Conservation (phyloP, 139 green algal species). For the Asterochloris erici region DNA sequence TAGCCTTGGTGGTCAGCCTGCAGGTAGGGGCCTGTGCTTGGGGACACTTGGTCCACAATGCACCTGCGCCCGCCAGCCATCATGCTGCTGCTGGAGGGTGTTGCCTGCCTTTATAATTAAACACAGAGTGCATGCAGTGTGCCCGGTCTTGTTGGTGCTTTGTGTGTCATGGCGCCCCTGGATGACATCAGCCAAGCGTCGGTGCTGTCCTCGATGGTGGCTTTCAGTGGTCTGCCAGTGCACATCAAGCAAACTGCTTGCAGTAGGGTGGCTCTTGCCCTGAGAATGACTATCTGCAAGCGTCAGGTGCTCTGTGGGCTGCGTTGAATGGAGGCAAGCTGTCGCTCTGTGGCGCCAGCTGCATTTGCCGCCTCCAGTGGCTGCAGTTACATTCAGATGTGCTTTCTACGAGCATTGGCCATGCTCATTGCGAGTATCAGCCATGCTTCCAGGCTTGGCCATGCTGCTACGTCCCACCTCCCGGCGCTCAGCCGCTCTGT, state of each 20-base stretch:
- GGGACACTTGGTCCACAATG: background rate
- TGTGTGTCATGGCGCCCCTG: background rate
- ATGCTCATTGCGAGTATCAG: background rate
- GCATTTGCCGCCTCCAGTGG: background rate
- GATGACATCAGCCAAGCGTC: background rate
- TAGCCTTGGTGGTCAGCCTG: background rate
- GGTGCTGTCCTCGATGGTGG: too few relatives aligned
- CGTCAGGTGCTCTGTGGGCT: too few relatives aligned
- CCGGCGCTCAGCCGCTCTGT: background rate
- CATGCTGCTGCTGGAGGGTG: background rate
- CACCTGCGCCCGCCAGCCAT: background rate
- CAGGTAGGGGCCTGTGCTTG: conserved; percentile 3
- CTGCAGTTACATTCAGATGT: background rate
- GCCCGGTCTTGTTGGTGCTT: background rate
- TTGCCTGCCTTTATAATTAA: background rate
- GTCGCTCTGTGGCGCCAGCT: too few relatives aligned
- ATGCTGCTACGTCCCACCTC: background rate
- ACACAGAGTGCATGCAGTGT: background rate
- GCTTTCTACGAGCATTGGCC: background rate
- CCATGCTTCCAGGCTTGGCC: background rate
- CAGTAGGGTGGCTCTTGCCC: too few relatives aligned
- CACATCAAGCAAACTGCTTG: too few relatives aligned
- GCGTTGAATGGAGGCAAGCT: too few relatives aligned
- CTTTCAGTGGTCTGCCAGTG: too few relatives aligned
- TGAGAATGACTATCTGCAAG: too few relatives aligned